Evolutionary conservation across 129 eudicot genomes (phyloP).

Genomic region (Solidago caesia): DNA sequence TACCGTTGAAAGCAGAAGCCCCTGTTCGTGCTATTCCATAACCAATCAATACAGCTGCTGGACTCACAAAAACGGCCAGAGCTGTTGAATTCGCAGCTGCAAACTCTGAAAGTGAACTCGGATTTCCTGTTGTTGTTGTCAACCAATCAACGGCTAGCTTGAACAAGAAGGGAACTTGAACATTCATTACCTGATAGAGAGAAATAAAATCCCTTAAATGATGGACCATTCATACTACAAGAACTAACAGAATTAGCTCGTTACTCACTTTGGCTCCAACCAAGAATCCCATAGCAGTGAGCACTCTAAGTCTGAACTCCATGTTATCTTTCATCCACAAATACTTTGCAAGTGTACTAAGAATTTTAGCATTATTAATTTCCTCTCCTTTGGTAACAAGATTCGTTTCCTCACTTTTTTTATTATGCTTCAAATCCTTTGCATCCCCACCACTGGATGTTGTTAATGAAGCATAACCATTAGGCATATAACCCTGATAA

Average conservation of each 20-base stretch:
- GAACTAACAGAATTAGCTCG: not conserved
- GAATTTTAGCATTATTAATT: constrained; percentile 59
- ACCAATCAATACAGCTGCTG: constrained; percentile 87
- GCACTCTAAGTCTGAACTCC: constrained; percentile 78
- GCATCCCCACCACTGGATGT: constrained; percentile 46
- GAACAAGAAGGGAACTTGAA: constrained; percentile 91
- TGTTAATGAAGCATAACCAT: constrained; percentile 61
- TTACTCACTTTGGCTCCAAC: constrained; percentile 83
- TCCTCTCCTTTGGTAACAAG: constrained; percentile 42
- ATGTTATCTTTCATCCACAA: constrained; percentile 89
- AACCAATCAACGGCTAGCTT: constrained; percentile 98
- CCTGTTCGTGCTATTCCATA: constrained; percentile 90
- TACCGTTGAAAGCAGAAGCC: constrained; percentile 97
- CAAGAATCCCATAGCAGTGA: constrained; percentile 79
- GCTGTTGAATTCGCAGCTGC: constrained; percentile 67
- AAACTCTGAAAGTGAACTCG: constrained; percentile 71
- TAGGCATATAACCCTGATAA: constrained; percentile 50
- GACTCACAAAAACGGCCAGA: constrained; percentile 82
- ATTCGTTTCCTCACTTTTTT: constrained; percentile 29
- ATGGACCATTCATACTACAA: not conserved
- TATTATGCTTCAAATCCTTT: constrained; percentile 27
- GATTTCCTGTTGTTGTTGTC: constrained; percentile 76
- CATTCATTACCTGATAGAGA: constrained; percentile 70
- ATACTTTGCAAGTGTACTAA: constrained; percentile 69
- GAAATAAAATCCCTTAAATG: constrained; percentile 1